Evolutionary conservation across 768 basidiomycete genomes (phyloP), one percentile per base, ranked within the genome.

Genomic region (Boletus rubescentipes): DNA sequence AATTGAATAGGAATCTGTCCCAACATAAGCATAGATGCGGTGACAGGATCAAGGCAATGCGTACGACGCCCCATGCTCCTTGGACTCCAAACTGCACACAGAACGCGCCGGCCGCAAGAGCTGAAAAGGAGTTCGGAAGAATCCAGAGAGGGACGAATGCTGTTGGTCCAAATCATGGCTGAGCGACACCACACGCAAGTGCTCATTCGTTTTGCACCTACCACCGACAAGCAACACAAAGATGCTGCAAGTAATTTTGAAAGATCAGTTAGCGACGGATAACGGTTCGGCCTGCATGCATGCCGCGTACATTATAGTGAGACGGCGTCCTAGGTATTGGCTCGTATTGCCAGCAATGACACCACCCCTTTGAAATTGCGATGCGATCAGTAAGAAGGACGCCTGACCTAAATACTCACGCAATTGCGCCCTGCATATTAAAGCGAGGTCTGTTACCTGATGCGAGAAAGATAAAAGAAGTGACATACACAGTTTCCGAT

Each of bases 41-140:
- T 20, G 9, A 36, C 0, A 15, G 10, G 29, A 12, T 8, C 7
- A 44, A 37, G 30, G 35, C 7, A 11, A 42, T 50, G 67, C 87
- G 59, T 64, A 91, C 89, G 11, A 91, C 86, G 61, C 91, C 91
- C 89, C 90, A 93, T 35, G 91, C 92, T 2, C 91, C 92, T 67
- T 96, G 93, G 0, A 95, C 90, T 46, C 90, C 91, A 59, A 91
- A 83, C 64, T 94, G 92, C 15, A 93, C 75, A 61, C 82, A 92
- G 73, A 95, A 96, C 1, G 91, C 93, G 9, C 91, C 91, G 0
- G 90, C 91, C 0, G 89, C 65, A 9, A 97, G 84, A 2, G 74
- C 79, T 1, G 79, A 67, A 69, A 94, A 94, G 1, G 77, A 71
- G 7, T 62, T 70, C 3, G 93, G 93, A 8, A 96, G 61, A 60